Evolutionary conservation across 2,329 filamentous ascomycete species (phyloP), one percentile per base, ranked within the genome.

Genomic region (Pseudopyrenochaeta lycopersici): DNA sequence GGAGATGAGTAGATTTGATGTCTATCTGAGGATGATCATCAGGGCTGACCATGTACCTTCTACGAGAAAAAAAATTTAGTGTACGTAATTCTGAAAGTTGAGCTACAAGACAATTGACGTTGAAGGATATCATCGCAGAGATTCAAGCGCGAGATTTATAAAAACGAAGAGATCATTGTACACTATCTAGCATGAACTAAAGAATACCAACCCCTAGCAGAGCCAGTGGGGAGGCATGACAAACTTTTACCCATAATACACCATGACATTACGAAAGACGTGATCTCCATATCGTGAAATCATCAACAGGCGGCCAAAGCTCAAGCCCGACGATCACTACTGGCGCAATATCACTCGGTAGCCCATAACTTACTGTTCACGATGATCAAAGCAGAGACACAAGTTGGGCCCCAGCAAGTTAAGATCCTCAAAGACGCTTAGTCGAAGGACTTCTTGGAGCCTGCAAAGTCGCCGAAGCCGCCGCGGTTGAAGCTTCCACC

Each of bases 361-460:
- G 54, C 52, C 49, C 54, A 62, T 56, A 60, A 66, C 65, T 66
- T 70, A 67, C 67, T 59, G 49, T 52, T 61, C 49, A 43, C 59
- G 27, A 65, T 64, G 42, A 54, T 60, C 58, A 58, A 57, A 61
- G 42, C 58, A 63, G 21, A 62, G 54, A 62, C 55, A 56, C 36
- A 41, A 58, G 59, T 46, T 40, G 31, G 29, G 43, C 46, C 33
- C 35, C 45, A 23, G 43, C 21, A 29, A 46, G 50, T 49, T 33
- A 52, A 18, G 21, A 29, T 27, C 23, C 21, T 23, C 27, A 17
- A 32, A 56, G 41, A 46, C 45, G 49, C 51, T 61, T 76, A 76
- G 76, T 68, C 66, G 43, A 91, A 91, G 62, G 87, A 90, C 74
- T 86, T 87, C 87, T 93, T 95, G 82, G 87, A 89, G 78, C 91